A percentile compares a stretch with the other conserved stretches of the same genome.
These are phyloP conservation scores for Penicillium paradoxum DNA, from an alignment of 495 filamentous ascomycete species.

Conservation along the genomic window DNA sequence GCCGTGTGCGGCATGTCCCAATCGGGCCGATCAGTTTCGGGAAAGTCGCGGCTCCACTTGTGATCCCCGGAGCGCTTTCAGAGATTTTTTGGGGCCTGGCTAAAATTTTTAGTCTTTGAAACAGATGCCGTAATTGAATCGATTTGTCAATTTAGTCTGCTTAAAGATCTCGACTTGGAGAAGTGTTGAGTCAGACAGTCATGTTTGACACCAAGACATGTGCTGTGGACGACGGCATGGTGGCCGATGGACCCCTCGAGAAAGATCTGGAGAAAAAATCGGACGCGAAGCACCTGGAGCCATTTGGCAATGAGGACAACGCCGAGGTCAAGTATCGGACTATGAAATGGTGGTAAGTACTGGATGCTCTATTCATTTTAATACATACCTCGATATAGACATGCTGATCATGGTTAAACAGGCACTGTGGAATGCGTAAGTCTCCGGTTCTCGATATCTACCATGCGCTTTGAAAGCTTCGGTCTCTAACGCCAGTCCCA, in stretches of 20 bases:
- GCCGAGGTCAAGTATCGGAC: slow-evolving; percentile 41
- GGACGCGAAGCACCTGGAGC: slow-evolving; percentile 24
- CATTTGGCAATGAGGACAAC: slow-evolving; percentile 40
- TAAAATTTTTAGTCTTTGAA: neutral
- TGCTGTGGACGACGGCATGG: slow-evolving; percentile 9
- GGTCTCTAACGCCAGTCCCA: slow-evolving; percentile 9
- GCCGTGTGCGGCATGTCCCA: neutral
- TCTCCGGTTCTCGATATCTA: neutral
- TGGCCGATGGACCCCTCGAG: slow-evolving; percentile 10
- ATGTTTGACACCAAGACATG: slow-evolving; percentile 22
- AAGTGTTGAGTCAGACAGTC: neutral
- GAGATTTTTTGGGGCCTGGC: neutral
- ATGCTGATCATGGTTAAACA: slow-evolving; percentile 12
- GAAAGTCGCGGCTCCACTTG: neutral
- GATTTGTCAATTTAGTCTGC: neutral
- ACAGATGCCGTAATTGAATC: neutral
- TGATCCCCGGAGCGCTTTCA: slow-evolving; percentile 5
- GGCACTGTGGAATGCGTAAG: slow-evolving; percentile 36
- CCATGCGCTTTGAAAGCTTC: neutral
- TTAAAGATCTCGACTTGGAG: neutral
- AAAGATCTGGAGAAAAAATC: slow-evolving; percentile 17
- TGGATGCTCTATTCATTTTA: neutral
- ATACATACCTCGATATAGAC: neutral
- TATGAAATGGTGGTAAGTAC: slow-evolving; percentile 42
- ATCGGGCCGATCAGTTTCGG: slow-evolving; percentile 1